Evolutionary conservation across 78 protist species (phyloP), one percentile per base, ranked within the genome.

Genomic region (Emiliania huxleyi): DNA sequence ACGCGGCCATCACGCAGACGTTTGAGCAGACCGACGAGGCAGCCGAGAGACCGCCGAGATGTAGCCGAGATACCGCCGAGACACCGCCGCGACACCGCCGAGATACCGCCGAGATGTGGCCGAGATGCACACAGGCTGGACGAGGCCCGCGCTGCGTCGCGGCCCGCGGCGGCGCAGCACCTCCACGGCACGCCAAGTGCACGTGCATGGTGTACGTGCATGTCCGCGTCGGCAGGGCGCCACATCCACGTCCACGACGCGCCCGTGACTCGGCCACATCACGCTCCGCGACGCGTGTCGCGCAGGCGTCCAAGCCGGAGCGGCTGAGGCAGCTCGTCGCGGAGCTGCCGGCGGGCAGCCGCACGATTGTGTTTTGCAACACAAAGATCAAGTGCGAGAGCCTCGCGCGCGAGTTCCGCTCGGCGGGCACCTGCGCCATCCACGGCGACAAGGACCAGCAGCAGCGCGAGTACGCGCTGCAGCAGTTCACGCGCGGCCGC

Each of bases 1-100:
- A 97, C 73, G 95, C 94, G 87, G 90, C 94, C 95, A 97, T 99
- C 92, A 94, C 94, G 2, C 99, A 99, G 94, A 29, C 15, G 25
- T 71, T 71, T 35, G 37, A 26, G 2, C 46, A n/a, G 40, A 37
- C 0, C 40, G 52, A 40, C 87, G 49, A n/a, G 52, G 6, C 26
- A 21, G 29, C 23, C 42, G 37, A 71, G n/a, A n/a, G n/a, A n/a
- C n/a, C n/a, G n/a, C n/a, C n/a, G n/a, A n/a, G n/a, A n/a, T n/a
- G n/a, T n/a, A n/a, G n/a, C n/a, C n/a, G n/a, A n/a, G n/a, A n/a
- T n/a, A n/a, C n/a, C n/a, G n/a, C n/a, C n/a, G n/a, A n/a, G n/a
- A n/a, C n/a, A n/a, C n/a, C n/a, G n/a, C n/a, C n/a, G n/a, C n/a
- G n/a, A n/a, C n/a, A n/a, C n/a, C n/a, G n/a, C n/a, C n/a, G n/a